Evolutionary conservation across 2,329 filamentous ascomycete species (phyloP), one percentile per base, ranked within the genome.

Genomic region (Neofusicoccum sp.): DNA sequence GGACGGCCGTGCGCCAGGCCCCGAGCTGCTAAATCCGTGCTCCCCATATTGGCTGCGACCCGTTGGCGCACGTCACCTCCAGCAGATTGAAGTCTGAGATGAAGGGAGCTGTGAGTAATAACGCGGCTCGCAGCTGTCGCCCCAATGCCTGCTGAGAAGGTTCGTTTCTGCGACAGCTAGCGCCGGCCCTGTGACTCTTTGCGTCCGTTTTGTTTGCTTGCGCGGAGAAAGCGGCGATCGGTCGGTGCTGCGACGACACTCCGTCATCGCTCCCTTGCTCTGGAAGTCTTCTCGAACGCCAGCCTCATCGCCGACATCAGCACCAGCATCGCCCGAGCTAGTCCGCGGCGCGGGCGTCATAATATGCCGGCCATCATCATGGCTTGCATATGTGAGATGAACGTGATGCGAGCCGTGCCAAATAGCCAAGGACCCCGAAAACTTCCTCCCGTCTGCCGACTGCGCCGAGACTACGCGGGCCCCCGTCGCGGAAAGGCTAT

Each of bases 141-240:
- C 40, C 40, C 26, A 34, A 38, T 54, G 40, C 49, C 14, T 14
- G 48, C 48, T 26, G 30, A 12, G 44, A 12, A 24, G 16, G 14
- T 47, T 47, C 44, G 44, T 48, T 48, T 48, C 45, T 30, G 20
- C 49, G 49, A 41, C 34, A n/a, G 28, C 48, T 56, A 56, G 51
- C 51, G 51, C 38, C 26, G 11, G 44, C 44, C n/a, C 44, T 26
- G 44, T 30, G 4, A 26, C 44, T 47, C 44, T 20, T 20, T 20
- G 20, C 20, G 20, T 20, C 20, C 20, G 20, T 20, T 20, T 20
- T 20, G 20, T 20, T 20, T 20, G 20, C 20, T 20, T 20, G 20
- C 20, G 20, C 20, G 20, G 20, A 20, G 20, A 20, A 20, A 20
- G 20, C 20, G 20, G 20, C 20, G 20, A 20, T 20, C 20, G 1